Evolutionary conservation across 1,284 basidiomycete species (phyloP).

Genomic region (Leccinum proximum): DNA sequence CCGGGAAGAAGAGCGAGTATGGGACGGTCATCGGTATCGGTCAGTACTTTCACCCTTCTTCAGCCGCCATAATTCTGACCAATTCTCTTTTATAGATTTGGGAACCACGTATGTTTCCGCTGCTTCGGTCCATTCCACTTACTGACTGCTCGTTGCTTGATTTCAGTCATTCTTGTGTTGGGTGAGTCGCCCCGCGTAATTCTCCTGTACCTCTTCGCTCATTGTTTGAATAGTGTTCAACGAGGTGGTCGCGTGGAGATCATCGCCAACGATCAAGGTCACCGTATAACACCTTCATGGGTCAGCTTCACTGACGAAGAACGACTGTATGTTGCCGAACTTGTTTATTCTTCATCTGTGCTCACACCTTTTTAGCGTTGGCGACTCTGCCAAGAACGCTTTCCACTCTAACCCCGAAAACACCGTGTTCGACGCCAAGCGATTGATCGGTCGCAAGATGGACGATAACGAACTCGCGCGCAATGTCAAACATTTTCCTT

Average conservation of each 20-base stretch:
- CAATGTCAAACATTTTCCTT: constrained; percentile 90
- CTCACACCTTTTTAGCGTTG: constrained; percentile 46
- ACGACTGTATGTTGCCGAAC: constrained; percentile 64
- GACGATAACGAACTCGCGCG: constrained; percentile 77
- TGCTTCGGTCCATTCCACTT: constrained; percentile 1
- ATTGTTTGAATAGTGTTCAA: constrained; percentile 64
- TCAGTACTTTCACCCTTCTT: constrained; percentile 36
- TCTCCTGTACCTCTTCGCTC: not conserved
- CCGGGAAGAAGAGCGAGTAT: constrained; percentile 55
- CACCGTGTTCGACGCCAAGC: constrained; percentile 98
- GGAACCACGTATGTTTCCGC: constrained; percentile 65
- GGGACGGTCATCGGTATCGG: constrained; percentile 97
- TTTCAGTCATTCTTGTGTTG: constrained; percentile 73
- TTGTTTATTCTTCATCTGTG: not conserved
- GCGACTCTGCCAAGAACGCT: constrained; percentile 79
- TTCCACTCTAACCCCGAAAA: constrained; percentile 87
- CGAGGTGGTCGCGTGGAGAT: constrained; percentile 94
- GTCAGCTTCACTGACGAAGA: constrained; percentile 91
- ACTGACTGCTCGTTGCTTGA: constrained; percentile 23
- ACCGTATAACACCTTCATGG: constrained; percentile 97
- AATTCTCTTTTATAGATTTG: constrained; percentile 49
- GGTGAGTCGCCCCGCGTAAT: constrained; percentile 37
- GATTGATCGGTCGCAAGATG: constrained; percentile 90
- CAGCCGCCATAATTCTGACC: constrained; percentile 15
- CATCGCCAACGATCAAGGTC: constrained; percentile 97